Evolutionary conservation across 768 basidiomycete species (phyloP), one percentile per base, ranked within the genome.

Genomic region (Pholiota microspora): DNA sequence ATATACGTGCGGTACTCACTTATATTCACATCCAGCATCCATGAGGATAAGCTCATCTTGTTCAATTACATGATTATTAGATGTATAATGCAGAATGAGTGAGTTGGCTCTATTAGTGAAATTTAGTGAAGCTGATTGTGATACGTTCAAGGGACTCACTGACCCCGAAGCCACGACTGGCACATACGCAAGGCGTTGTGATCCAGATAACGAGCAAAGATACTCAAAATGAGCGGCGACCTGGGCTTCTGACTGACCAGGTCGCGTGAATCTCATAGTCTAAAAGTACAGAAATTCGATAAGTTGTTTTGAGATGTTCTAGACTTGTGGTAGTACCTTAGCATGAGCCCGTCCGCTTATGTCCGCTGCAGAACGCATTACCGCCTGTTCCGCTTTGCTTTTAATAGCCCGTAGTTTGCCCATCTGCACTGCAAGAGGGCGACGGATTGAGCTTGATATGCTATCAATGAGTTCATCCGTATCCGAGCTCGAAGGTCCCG

Each of bases 131-230:
- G 50, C 56, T 4, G 45, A 48, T 32, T 9, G 8, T 42, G 2
- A 18, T 32, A 28, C 54, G 23, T 36, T 9, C 15, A 23, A 28
- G 46, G 36, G 12, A 4, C 34, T 54, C 7, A 62, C 80, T 57
- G 69, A 91, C 90, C 97, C 97, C 1, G 93, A 94, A 4, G 93
- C 96, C 29, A 98, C 92, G 4, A 99, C 97, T 10, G 97, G 97
- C 1, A 99, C 95, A 66, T 99, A 99, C n/a, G 97, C 95, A 45
- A 85, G 82, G 35, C 95, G 81, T 63, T 93, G 87, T 10, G 92
- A 80, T 18, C 97, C 97, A 13, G 75, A 74, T 38, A 92, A 75
- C 3, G 84, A 79, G 63, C 94, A 95, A 1, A 88, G 61, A 64
- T 97, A 97, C 70, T 96, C 90, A 65, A 98, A 98, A 65, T 94